Base-by-base conservation (phyloP, 2,329 filamentous ascomycete genomes). In the Aspergillus terreus region DNA sequence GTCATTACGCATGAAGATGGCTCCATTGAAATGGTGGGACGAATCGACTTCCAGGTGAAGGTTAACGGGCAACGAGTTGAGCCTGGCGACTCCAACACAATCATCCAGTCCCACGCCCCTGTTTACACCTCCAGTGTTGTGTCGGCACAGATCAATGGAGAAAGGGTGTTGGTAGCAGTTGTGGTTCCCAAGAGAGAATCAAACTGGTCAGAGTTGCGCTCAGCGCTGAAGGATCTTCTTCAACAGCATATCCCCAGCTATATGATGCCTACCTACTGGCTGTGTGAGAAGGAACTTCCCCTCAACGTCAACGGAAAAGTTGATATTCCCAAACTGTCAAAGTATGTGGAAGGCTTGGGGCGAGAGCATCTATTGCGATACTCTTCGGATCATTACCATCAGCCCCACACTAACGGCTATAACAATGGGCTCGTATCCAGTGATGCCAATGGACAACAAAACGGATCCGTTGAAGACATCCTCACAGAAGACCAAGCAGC, bases 21-120 rank as follows among this genome's bases (percentile, higher is more conserved):
- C 15, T 44, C 46, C n/a, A 46, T 58, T 23, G 56, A 58, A 47
- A 56, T 54, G 25, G 41, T 82, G 11, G 81, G 82, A 2, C 75
- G 84, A 36, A 81, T 80, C 56, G 83, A 86, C 56, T 76, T 77
- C 33, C 82, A 82, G 63, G 78, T 83, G 49, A 86, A 87, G 66
- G 67, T 86, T 21, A 71, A 75, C 3, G 86, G 86, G 23, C 82
- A 79, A 57, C 72, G 82, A 45, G 78, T 84, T 42, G 85, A 82
- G 67, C 74, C 82, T 47, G 73, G 65, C 36, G 75, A 72, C 60
- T 41, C 47, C 19, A 46, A 50, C 9, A 10, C 46, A 12, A 27
- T 53, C 12, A 33, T 48, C 25, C 43, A 36, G n/a, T 44, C 38
- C 25, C 40, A 51, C 14, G 40, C 35, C 14, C 42, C 14, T 21